A percentile compares a stretch with the other conserved stretches of the same genome.
Evolutionary conservation across 495 filamentous ascomycete genomes (phyloP).

Genomic region (Podospora pseudopauciseta): DNA sequence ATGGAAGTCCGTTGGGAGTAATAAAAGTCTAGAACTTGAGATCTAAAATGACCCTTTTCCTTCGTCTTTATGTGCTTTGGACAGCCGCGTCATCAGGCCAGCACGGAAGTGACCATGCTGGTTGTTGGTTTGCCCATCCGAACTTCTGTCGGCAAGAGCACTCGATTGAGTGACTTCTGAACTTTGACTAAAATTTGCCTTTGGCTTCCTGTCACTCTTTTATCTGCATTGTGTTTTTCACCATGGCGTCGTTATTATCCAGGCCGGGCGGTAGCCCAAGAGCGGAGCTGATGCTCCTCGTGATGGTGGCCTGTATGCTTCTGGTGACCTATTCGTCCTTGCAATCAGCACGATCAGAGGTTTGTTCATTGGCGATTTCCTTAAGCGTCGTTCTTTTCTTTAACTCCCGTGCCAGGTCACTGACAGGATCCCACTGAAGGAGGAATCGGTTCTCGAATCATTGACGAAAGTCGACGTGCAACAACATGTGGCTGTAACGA

Average conservation of each 20-base stretch:
- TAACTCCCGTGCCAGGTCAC: not conserved
- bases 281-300: not conserved
- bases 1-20: not conserved
- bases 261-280: not conserved
- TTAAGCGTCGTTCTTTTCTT: not conserved
- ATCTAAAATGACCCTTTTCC: not conserved
- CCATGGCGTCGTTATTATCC: not conserved
- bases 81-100: not conserved
- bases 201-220: not conserved
- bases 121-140: not conserved
- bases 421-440: not conserved
- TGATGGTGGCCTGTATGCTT: not conserved
- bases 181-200: not conserved
- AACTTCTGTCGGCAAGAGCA: not conserved
- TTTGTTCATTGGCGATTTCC: not conserved
- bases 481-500: not conserved
- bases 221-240: not conserved
- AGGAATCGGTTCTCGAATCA: not conserved
- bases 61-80: not conserved
- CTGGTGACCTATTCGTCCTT: not conserved
- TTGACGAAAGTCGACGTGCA: not conserved
- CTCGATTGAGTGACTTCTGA: not conserved
- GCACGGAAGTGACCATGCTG: not conserved
- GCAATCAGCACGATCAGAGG: not conserved
- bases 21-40: not conserved